These are phyloP conservation scores for Buddleja alternifolia DNA, from an alignment of 257 asterid species.

Conservation along the genomic window DNA sequence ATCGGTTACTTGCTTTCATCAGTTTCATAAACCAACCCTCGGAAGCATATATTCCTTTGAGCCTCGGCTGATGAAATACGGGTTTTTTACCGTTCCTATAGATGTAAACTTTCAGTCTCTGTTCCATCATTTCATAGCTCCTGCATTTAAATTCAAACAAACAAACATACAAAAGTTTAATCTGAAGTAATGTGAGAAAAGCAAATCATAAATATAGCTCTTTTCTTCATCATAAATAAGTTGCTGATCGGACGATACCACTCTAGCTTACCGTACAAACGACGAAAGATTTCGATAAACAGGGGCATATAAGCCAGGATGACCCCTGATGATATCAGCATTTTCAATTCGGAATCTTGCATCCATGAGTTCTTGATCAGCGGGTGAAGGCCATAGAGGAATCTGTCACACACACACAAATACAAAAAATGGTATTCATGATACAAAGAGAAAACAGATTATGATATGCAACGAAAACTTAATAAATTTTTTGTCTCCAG, in stretches of 20 bases:
- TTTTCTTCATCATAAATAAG: no score
- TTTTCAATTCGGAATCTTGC: constrained; percentile 52
- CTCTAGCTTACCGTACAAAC: constrained; percentile 49
- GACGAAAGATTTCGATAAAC: constrained; percentile 59
- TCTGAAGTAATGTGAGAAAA: no score
- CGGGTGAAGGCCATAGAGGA: constrained; percentile 56
- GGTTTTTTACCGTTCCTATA: constrained; percentile 43
- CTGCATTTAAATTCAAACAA: constrained; percentile 23
- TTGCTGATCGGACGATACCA: not conserved
- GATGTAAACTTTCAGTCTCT: constrained; percentile 47
- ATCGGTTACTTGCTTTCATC: constrained; percentile 33
- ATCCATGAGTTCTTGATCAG: constrained; percentile 51
- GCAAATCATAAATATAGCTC: no score
- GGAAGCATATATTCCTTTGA: constrained; percentile 50
- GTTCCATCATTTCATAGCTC: constrained; percentile 51
- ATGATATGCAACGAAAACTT: no score
- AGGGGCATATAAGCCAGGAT: constrained; percentile 52
- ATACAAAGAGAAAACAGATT: no score
- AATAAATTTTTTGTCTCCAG: no score
- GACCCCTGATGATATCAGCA: constrained; percentile 29
- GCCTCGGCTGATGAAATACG: constrained; percentile 44
- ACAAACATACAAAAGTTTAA: no score
- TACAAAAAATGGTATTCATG: no score
- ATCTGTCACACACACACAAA: no score
- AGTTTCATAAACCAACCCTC: constrained; percentile 64